Base-by-base conservation (phyloP, 2,329 filamentous ascomycete genomes). In the Ploettnerulaceae sp. region DNA sequence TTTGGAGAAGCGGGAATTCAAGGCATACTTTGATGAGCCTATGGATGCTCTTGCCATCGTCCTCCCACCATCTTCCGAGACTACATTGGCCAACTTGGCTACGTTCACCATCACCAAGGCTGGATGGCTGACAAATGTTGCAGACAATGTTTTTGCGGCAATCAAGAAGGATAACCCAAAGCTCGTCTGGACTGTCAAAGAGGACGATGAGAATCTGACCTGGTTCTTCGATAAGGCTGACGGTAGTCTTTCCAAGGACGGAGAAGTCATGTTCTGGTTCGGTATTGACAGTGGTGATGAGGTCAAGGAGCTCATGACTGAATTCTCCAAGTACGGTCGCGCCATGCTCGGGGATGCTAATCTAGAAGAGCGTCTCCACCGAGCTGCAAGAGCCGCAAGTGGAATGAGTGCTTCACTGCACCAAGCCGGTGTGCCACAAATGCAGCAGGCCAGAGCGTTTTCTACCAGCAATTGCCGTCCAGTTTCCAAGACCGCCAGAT, bases 171-270 rank as follows among this genome's bases (percentile, higher is more conserved):
- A 96, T 63, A 86, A 90, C 67, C 82, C 89, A 45, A 89, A 85
- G 70, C 76, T 97, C 55, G 86, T 89, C 54, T 98, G 90, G 91
- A 95, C 89, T n/a, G 91, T 96, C 51, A 91, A 87, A 71, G 85
- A 90, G 62, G 86, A 94, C 57, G 90, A 97, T 60, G 91, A 97
- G 76, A 96, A 97, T 66, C 74, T 97, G 60, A 90, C 89, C 8
- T 97, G 91, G 93, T 96, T 97, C 74, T 94, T 95, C 58, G 90
- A 95, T 69, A 95, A 95, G 75, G 86, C 91, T 7, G 89, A 96
- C 58, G 91, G 93, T 47, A 95, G 88, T 67, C 78, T 96, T 60
- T 88, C 85, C 53, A 81, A 83, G 46, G 82, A 88, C 57, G 89
- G 89, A 48, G 88, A 90, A 62, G 88, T 96, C 29, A 82, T 97